Percentiles rank a stretch among this genome's conserved stretches.
Conservation (phyloP, 345 rosid genomes). For the Linum lewisii region DNA sequence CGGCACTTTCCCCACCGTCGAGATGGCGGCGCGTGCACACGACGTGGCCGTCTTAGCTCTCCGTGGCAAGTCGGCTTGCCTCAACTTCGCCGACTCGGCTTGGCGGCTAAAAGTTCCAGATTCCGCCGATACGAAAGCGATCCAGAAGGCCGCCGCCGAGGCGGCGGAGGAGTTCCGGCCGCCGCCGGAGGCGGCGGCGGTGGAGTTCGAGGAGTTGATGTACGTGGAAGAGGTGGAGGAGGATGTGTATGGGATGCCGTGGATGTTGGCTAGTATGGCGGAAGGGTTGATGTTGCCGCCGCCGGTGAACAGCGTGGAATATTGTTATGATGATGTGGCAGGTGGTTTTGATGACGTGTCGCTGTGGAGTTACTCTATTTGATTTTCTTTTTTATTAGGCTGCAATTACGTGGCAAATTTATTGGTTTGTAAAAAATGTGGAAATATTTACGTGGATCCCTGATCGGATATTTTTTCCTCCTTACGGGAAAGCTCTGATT, state of each 20-base stretch:
- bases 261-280: constrained; percentile 57
- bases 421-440: no score
- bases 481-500: no score
- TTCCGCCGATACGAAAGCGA: constrained; percentile 48
- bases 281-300: constrained; percentile 75
- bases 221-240: constrained; percentile 47
- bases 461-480: no score
- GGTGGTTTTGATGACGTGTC: constrained; percentile 27
- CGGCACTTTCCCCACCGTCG: constrained; percentile 58
- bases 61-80: constrained; percentile 64
- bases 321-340: background rate
- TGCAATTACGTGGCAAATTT: no score
- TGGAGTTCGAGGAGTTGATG: constrained; percentile 6
- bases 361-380: constrained; percentile 46
- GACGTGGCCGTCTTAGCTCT: constrained; percentile 74
- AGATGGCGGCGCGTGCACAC: constrained; percentile 94
- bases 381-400: background rate
- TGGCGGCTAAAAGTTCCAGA: constrained; percentile 65
- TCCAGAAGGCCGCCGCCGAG: constrained; percentile 64
- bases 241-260: constrained; percentile 49
- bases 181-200: constrained; percentile 11
- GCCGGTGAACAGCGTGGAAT: constrained; percentile 32
- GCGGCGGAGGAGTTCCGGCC: constrained; percentile 37
- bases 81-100: constrained; percentile 80
- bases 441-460: no score